Conservation (phyloP, 164 flowering plant genomes). For the Protea cynaroides region DNA sequence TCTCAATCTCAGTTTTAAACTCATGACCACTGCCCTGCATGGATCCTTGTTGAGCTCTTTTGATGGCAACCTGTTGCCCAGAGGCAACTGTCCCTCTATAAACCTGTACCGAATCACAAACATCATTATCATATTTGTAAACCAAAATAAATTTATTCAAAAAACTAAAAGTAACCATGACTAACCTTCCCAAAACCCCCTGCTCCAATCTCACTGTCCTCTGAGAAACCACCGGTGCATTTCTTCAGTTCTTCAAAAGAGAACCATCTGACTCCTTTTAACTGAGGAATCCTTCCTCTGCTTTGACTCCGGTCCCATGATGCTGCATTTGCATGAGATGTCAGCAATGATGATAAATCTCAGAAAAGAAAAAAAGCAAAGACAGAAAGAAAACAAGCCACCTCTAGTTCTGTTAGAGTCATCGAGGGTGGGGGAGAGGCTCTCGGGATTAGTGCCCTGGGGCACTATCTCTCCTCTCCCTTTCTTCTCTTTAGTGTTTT, state of each 20-base stretch:
- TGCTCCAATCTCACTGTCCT: conserved; percentile 48
- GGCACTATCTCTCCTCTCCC: too few species aligned
- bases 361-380: not conserved
- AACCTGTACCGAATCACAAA: conserved; percentile 26
- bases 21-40: conserved; percentile 41
- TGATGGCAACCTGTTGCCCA: conserved; percentile 45
- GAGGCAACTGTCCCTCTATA: conserved; percentile 38
- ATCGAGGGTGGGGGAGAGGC: too few species aligned
- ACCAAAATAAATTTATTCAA: not conserved
- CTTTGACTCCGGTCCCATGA: conserved; percentile 31
- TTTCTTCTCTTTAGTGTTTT: too few species aligned
- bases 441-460: too few species aligned
- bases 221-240: conserved; percentile 55
- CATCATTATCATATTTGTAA: not conserved
- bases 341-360: not conserved
- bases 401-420: too few species aligned
- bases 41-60: conserved; percentile 52
- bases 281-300: conserved; percentile 39
- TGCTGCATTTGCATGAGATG: conserved; percentile 23
- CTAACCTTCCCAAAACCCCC: conserved; percentile 67
- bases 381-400: too few species aligned
- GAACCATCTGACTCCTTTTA: conserved; percentile 58
- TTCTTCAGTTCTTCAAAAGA: conserved; percentile 57
- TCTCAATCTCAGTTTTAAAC: conserved; percentile 61
- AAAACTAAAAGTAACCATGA: not conserved